Evolutionary conservation across 805 yeast species (phyloP).

Genomic region (Crinitomyces ghanaensis): DNA sequence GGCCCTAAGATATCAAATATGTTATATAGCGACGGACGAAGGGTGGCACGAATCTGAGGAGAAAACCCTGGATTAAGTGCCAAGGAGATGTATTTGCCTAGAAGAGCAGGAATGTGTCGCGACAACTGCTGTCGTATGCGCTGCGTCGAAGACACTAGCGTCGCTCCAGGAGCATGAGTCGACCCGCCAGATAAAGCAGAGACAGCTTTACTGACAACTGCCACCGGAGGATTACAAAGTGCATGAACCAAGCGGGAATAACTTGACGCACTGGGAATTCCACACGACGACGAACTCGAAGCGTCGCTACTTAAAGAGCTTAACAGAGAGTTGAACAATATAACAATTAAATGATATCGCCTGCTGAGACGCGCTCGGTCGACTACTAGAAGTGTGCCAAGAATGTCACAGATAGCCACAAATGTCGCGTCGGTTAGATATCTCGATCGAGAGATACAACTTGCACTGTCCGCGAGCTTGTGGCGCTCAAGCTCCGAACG

Average conservation of each 20-base stretch:
- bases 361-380: slow-evolving; percentile 62
- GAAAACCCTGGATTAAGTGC: slow-evolving; percentile 41
- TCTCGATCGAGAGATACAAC: too few relatives aligned
- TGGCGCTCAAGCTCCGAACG: too few relatives aligned
- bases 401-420: too few relatives aligned
- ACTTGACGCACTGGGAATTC: slow-evolving; percentile 33
- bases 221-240: slow-evolving; percentile 61
- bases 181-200: too few relatives aligned
- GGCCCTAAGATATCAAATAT: slow-evolving; percentile 61
- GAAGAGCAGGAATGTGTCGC: slow-evolving; percentile 46
- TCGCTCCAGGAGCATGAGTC: too few relatives aligned
- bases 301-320: slow-evolving; percentile 28
- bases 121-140: too few relatives aligned
- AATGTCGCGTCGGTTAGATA: too few relatives aligned
- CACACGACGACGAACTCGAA: slow-evolving; percentile 7
- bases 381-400: slow-evolving; percentile 46
- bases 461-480: too few relatives aligned
- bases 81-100: slow-evolving; percentile 46
- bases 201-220: too few relatives aligned
- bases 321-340: slow-evolving; percentile 40
- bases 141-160: too few relatives aligned
- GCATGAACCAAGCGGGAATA: slow-evolving; percentile 50
- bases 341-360: slow-evolving; percentile 57
- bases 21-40: slow-evolving; percentile 47
- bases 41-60: slow-evolving; percentile 33